Evolutionary conservation across 2,329 filamentous ascomycete genomes (phyloP).

Genomic region (Hawksworthiomyces lignivorus): DNA sequence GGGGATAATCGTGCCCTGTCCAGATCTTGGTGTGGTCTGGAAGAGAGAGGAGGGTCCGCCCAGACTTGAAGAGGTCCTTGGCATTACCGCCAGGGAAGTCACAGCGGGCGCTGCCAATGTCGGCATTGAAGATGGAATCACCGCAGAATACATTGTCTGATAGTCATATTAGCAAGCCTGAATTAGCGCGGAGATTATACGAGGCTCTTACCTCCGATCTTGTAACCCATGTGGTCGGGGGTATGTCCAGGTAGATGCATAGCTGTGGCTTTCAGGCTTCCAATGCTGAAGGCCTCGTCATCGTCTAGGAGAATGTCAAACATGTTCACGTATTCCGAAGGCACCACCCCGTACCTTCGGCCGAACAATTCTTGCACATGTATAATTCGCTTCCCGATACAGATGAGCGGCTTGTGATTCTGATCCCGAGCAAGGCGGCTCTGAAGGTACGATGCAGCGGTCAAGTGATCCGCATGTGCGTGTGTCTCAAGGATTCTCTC

Average conservation of each 20-base stretch:
- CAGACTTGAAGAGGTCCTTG: constrained; percentile 34
- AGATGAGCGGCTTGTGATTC: constrained; percentile 31
- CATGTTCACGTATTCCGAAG: constrained; percentile 32
- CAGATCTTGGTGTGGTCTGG: constrained; percentile 39
- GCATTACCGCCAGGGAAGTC: constrained; percentile 48
- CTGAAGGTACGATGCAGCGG: constrained; percentile 51
- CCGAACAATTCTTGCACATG: constrained; percentile 45
- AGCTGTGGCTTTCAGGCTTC: constrained; percentile 34
- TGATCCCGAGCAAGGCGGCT: constrained; percentile 28
- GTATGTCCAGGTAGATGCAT: constrained; percentile 54
- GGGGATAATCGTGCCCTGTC: constrained; percentile 49
- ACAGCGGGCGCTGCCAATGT: constrained; percentile 44
- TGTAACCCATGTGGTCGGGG: constrained; percentile 53
- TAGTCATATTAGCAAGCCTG: no score
- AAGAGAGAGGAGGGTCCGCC: constrained; percentile 32
- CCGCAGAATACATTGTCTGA: constrained; percentile 39
- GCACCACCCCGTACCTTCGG: constrained; percentile 36
- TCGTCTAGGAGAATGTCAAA: constrained; percentile 50
- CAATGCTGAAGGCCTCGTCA: constrained; percentile 44
- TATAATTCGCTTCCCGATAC: constrained; percentile 48
- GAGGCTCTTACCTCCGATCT: constrained; percentile 34
- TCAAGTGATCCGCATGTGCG: constrained; percentile 53
- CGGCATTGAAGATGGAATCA: constrained; percentile 44
- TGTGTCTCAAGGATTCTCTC: constrained; percentile 54
- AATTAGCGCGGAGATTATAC: no score